A percentile compares a stretch with the other conserved stretches of the same genome.
These are phyloP conservation scores for Hypomyces perniciosus DNA, from an alignment of 2,329 filamentous ascomycete species.

Conservation along the genomic window DNA sequence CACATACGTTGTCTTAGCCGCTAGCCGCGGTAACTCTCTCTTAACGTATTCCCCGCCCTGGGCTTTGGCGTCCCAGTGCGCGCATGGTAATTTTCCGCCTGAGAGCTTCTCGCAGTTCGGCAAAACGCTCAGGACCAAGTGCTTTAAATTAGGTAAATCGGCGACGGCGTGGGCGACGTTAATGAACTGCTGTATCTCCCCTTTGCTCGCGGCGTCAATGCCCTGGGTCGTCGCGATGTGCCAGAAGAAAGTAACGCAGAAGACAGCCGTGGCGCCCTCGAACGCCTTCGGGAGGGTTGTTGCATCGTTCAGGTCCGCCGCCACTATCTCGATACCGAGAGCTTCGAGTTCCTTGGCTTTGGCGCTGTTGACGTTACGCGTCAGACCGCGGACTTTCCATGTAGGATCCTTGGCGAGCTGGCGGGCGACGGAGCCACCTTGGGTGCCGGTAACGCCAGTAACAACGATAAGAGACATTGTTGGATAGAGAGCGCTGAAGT, in stretches of 20 bases:
- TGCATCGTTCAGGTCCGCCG: constrained; percentile 17
- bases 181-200: constrained; percentile 30
- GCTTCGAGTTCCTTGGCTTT: constrained; percentile 15
- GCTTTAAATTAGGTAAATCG: constrained; percentile 25
- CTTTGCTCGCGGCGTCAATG: constrained; percentile 13
- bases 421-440: constrained; percentile 18
- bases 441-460: constrained; percentile 8
- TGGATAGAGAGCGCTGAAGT: too few relatives aligned
- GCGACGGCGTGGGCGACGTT: constrained; percentile 32
- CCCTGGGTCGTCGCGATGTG: constrained; percentile 13
- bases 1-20: neutral
- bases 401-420: constrained; percentile 14
- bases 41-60: neutral
- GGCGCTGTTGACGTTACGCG: constrained; percentile 17
- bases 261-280: constrained; percentile 21
- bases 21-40: neutral
- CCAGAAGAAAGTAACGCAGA: constrained; percentile 26
- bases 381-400: constrained; percentile 22
- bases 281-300: constrained; percentile 17
- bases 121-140: constrained; percentile 34
- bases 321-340: constrained; percentile 19
- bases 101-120: constrained; percentile 25
- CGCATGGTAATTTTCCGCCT: neutral
- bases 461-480: constrained; percentile 6
- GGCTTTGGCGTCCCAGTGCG: constrained; percentile 7